Percentiles rank a stretch among this genome's conserved stretches.
These are phyloP conservation scores for Candida dubliniensis DNA, from an alignment of 1,139 yeast species.

Conservation along the genomic window DNA sequence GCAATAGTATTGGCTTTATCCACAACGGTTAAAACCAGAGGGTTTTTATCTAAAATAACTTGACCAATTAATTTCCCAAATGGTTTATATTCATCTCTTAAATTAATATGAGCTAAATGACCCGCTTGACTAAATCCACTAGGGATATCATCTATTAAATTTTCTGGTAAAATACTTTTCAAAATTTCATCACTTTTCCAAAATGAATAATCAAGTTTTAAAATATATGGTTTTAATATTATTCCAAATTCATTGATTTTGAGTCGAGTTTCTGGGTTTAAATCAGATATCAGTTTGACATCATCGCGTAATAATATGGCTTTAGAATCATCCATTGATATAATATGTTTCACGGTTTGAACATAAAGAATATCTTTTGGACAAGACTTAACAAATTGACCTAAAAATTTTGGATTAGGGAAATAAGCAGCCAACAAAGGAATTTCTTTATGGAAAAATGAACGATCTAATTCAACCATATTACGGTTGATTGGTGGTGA, in stretches of 20 bases:
- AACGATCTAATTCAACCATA: conserved; percentile 65
- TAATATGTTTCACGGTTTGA: conserved; percentile 67
- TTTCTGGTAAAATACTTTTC: conserved; percentile 71
- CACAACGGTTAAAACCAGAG: conserved; percentile 83
- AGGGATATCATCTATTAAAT: conserved; percentile 72
- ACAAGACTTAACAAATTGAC: conserved; percentile 53
- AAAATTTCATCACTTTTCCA: conserved; percentile 92
- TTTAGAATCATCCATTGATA: conserved; percentile 49
- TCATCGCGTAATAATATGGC: conserved; percentile 58
- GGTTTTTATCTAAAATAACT: conserved; percentile 84
- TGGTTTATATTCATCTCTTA: conserved; percentile 83
- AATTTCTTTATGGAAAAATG: conserved; percentile 56
- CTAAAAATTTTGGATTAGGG: conserved; percentile 63
- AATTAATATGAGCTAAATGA: conserved; percentile 90
- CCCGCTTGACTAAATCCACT: conserved; percentile 94
- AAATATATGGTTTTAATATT: conserved; percentile 50
- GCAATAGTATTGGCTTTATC: conserved; percentile 88
- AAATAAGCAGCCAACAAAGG: conserved; percentile 67
- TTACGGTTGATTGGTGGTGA: conserved; percentile 69
- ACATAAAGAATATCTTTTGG: conserved; percentile 58
- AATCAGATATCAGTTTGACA: conserved; percentile 16
- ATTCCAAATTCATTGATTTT: conserved; percentile 50
- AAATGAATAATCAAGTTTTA: conserved; percentile 66
- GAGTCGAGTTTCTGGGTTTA: conserved; percentile 44
- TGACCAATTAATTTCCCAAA: conserved; percentile 82